A percentile compares a stretch with the other conserved stretches of the same genome.
Evolutionary conservation across 1,284 basidiomycete species (phyloP).

Genomic region (Ganoderma leucocontextum): DNA sequence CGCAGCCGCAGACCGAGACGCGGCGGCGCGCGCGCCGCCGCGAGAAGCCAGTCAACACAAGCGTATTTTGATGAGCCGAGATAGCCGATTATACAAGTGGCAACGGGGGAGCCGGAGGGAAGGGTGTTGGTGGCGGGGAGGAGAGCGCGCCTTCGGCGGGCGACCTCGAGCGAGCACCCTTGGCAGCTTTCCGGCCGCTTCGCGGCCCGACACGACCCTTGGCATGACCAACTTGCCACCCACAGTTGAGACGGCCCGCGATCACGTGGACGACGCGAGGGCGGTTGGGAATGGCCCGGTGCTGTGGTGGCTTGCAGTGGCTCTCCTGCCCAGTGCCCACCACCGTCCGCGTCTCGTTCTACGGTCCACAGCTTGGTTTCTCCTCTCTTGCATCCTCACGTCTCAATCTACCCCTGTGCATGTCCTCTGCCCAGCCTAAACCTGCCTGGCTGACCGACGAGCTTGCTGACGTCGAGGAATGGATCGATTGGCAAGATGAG

Average conservation of each 20-base stretch:
- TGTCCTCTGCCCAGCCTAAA: conserved; percentile 29
- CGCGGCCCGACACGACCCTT: too few relatives aligned
- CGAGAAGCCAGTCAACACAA: too few relatives aligned
- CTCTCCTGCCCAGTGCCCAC: background rate
- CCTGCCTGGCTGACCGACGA: conserved; percentile 65
- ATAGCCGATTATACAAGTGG: too few relatives aligned
- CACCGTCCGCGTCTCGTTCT: background rate
- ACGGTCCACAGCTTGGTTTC: background rate
- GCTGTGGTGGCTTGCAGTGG: background rate
- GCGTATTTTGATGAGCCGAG: too few relatives aligned
- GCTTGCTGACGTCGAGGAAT: conserved; percentile 49
- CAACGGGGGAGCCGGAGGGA: too few relatives aligned
- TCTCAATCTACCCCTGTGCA: conserved; percentile 6
- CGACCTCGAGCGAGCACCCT: too few relatives aligned
- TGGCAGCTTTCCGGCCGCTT: too few relatives aligned
- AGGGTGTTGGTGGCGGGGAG: too few relatives aligned
- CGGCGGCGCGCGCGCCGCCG: too few relatives aligned
- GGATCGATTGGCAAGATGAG: conserved; percentile 55
- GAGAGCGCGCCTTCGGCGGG: too few relatives aligned
- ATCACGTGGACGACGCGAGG: conserved; percentile 1
- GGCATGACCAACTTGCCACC: too few relatives aligned
- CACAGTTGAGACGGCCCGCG: background rate
- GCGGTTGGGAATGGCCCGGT: background rate
- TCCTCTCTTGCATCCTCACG: background rate
- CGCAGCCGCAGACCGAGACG: too few relatives aligned